A percentile compares a stretch with the other conserved stretches of the same genome.
Evolutionary conservation across 805 yeast species (phyloP).

Genomic region (Teunomyces pallodes): DNA sequence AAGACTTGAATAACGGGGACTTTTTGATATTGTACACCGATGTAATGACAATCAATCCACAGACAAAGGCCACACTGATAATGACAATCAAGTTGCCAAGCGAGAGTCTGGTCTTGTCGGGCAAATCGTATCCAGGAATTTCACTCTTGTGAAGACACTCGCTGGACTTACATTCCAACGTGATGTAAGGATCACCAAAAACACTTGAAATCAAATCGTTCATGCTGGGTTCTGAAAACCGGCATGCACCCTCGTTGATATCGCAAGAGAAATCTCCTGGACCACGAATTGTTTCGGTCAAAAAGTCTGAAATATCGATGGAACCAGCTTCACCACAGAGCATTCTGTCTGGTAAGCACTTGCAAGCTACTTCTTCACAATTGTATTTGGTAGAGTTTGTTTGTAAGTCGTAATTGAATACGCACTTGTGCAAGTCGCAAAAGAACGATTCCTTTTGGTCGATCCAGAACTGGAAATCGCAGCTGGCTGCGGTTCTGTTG

Average conservation of each 20-base stretch:
- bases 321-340: slow-evolving; percentile 93
- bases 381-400: slow-evolving; percentile 70
- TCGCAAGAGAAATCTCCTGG: slow-evolving; percentile 93
- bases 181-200: slow-evolving; percentile 92
- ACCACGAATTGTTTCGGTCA: slow-evolving; percentile 84
- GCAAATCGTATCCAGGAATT: slow-evolving; percentile 83
- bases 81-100: slow-evolving; percentile 48
- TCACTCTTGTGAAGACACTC: slow-evolving; percentile 93
- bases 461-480: slow-evolving; percentile 96
- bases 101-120: slow-evolving; percentile 48
- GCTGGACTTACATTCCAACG: slow-evolving; percentile 76
- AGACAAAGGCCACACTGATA: slow-evolving; percentile 40
- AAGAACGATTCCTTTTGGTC: slow-evolving; percentile 86
- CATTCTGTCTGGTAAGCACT: slow-evolving; percentile 89
- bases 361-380: slow-evolving; percentile 78
- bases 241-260: slow-evolving; percentile 56
- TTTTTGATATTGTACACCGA: slow-evolving; percentile 50
- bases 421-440: slow-evolving; percentile 78
- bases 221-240: slow-evolving; percentile 94
- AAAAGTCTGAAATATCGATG: slow-evolving; percentile 89
- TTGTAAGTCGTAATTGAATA: slow-evolving; percentile 58
- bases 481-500: slow-evolving; percentile 57
- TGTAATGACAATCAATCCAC: slow-evolving; percentile 41
- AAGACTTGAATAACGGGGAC: slow-evolving; percentile 57
- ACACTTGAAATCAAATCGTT: slow-evolving; percentile 84